Base-by-base conservation (phyloP, 2,329 filamentous ascomycete species). In the Xylariaceae sp. region DNA sequence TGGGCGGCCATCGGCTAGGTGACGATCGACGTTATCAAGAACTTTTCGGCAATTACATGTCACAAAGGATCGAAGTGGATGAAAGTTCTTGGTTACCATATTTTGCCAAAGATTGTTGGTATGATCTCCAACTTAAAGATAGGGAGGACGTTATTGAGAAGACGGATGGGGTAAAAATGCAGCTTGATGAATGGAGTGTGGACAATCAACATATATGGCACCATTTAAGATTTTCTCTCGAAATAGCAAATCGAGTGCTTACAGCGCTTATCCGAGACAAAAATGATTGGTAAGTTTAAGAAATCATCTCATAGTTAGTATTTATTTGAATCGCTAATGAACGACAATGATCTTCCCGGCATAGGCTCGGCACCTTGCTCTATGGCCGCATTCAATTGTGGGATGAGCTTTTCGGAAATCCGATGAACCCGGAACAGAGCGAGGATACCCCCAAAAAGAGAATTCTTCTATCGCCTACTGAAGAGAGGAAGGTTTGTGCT, bases 201-300 rank as follows among this genome's bases (percentile, higher is more conserved):
- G 39, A 50, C n/a, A 15, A 50, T 13, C 23, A 48, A 3, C 20
- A 23, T 9, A 13, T 50, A 9, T 54, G 51, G 51, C 1, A 3
- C 15, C 16, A 44, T 3, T 1, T 54, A 15, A 9, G 21, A 11
- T 37, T 54, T 7, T 13, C 11, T 9, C 8, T 41, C 9, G 45
- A 54, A 23, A 26, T 54, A 27, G 40, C 45, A 8, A 50, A 50
- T 37, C 32, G 45, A 21, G 45, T 54, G 13, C 11, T 54, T 1
- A 20, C 21, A 8, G 29, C 45, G 7, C 27, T 54, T 20, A 41
- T 50, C 4, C 18, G 20, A 44, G 44, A 54, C 16, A 27, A 29
- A n/a, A 37, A 54, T 24, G 4, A 23, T 2, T 54, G 51, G 51
- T 54, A 39, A 40, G 45, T n/a, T 23, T n/a, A n/a, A n/a, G n/a